These are phyloP conservation scores for Podospora anserina DNA, from an alignment of 495 filamentous ascomycete genomes.

Conservation along the genomic window DNA sequence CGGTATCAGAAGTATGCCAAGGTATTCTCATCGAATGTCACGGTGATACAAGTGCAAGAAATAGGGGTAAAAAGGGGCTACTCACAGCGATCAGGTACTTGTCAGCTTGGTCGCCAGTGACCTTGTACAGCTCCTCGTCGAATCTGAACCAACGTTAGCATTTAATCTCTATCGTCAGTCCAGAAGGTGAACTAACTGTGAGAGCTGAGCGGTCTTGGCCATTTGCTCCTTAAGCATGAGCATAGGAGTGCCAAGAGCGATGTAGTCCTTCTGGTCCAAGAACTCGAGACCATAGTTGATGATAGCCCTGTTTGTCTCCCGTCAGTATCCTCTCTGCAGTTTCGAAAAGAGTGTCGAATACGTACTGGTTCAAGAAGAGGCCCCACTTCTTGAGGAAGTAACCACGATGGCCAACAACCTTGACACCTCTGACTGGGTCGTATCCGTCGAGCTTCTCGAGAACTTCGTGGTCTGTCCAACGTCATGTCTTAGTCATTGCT, in stretches of 20 bases:
- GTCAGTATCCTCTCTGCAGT: not conserved
- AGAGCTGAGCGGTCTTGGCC: conserved; percentile 98
- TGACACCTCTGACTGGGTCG: conserved; percentile 88
- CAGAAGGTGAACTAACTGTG: conserved; percentile 49
- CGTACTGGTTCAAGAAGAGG: conserved; percentile 66
- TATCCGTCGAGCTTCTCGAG: conserved; percentile 84
- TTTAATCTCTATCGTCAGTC: not conserved
- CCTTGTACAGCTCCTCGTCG: conserved; percentile 97
- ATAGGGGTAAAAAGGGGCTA: not conserved
- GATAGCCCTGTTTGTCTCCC: conserved; percentile 50
- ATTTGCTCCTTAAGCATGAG: conserved; percentile 96
- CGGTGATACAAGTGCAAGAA: not conserved
- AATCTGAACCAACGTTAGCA: conserved; percentile 44
- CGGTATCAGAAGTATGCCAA: not conserved
- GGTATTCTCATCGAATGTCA: not conserved
- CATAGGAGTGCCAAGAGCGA: conserved; percentile 84
- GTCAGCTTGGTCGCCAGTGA: conserved; percentile 77
- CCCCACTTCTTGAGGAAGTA: conserved; percentile 90
- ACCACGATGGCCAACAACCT: conserved; percentile 91
- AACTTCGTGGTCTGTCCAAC: conserved; percentile 79
- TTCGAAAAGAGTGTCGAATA: not conserved
- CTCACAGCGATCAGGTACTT: conserved; percentile 87
- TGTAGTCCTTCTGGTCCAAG: conserved; percentile 72
- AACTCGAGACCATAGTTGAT: conserved; percentile 94
- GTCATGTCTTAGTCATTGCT: not conserved